Evolutionary conservation across 2,329 filamentous ascomycete genomes (phyloP).

Genomic region (Hysterium pulicare): DNA sequence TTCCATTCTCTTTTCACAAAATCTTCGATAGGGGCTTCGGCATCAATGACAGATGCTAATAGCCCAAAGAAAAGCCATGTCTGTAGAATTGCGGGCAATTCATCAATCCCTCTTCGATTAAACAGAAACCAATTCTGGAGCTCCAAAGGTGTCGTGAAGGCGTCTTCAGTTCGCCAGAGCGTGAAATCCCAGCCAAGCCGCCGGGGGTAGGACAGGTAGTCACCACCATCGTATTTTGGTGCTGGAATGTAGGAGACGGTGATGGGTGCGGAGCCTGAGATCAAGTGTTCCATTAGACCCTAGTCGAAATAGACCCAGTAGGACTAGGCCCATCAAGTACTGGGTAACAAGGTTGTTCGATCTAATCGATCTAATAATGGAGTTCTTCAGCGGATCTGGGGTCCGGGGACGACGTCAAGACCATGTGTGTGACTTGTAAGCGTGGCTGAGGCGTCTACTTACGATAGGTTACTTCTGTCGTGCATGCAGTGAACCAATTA

Average conservation of each 20-base stretch:
- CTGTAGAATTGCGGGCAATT: slow-evolving; percentile 1
- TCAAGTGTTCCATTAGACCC: slow-evolving; percentile 4
- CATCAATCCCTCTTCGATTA: slow-evolving; percentile 1
- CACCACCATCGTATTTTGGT: not conserved
- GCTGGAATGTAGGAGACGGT: not conserved
- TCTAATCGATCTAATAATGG: too few relatives aligned
- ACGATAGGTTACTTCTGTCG: too few relatives aligned
- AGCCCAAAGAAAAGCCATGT: slow-evolving; percentile 3
- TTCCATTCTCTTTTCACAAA: too few relatives aligned
- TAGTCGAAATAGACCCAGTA: too few relatives aligned
- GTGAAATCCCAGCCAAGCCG: slow-evolving; percentile 2
- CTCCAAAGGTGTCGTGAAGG: not conserved
- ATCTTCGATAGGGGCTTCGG: not conserved
- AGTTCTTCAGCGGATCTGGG: too few relatives aligned
- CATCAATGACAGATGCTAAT: not conserved
- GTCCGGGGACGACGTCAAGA: too few relatives aligned
- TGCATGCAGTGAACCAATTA: too few relatives aligned
- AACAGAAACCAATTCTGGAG: not conserved
- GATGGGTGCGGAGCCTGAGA: not conserved
- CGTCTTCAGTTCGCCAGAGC: not conserved
- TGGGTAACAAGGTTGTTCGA: too few relatives aligned
- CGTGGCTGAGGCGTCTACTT: too few relatives aligned
- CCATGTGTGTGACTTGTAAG: too few relatives aligned
- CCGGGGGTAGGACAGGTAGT: not conserved
- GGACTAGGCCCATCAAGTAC: too few relatives aligned